Evolutionary conservation across 768 basidiomycete genomes (phyloP).

Genomic region (Pleurotus salmoneostramineus): DNA sequence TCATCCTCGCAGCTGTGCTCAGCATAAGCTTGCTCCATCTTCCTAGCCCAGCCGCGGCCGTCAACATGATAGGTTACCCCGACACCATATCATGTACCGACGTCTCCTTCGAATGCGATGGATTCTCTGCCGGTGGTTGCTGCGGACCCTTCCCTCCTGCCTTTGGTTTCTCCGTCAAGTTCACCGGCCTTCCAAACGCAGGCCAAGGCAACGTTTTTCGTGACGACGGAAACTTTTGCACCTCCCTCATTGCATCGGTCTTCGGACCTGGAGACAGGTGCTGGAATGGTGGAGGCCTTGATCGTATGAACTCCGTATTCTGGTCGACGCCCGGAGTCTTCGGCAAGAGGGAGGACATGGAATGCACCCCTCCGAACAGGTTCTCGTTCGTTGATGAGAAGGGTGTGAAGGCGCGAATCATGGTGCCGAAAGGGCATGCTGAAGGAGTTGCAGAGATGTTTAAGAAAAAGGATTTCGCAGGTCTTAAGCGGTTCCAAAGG

Average conservation of each 20-base stretch:
- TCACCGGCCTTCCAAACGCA: background rate
- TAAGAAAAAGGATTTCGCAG: background rate
- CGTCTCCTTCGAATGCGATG: background rate
- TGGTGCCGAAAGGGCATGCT: background rate
- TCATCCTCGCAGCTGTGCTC: background rate
- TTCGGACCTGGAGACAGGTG: background rate
- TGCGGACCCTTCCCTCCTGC: background rate
- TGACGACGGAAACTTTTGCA: background rate
- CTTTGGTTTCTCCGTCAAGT: background rate
- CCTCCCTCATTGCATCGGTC: background rate
- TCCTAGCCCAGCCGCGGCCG: background rate
- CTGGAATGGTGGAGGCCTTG: background rate
- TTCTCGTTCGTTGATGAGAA: conserved; percentile 27
- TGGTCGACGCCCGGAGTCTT: background rate
- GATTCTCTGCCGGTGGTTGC: background rate
- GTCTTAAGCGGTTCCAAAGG: background rate
- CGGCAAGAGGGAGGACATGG: conserved; percentile 62
- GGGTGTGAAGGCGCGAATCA: background rate
- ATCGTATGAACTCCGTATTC: background rate
- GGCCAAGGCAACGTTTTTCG: background rate
- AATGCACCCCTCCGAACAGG: conserved; percentile 72
- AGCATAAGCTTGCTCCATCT: background rate
- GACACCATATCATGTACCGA: background rate
- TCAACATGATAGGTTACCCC: background rate
- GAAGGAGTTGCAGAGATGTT: background rate